A percentile compares a stretch with the other conserved stretches of the same genome.
Conservation (phyloP, 2,329 filamentous ascomycete species). For the Nigrograna mackinnonii region DNA sequence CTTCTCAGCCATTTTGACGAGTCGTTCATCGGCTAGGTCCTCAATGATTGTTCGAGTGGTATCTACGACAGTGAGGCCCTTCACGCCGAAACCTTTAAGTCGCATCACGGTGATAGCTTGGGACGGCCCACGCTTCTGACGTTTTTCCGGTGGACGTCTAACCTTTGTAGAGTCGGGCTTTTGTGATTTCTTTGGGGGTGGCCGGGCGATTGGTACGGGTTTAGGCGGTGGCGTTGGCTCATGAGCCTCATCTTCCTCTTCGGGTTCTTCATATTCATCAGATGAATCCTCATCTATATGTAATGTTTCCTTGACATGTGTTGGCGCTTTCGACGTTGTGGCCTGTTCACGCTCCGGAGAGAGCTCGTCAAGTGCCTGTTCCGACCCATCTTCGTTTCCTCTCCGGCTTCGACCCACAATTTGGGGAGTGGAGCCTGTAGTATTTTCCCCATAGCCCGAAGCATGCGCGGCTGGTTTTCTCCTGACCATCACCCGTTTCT, state of each 20-base stretch:
- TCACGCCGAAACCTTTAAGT: constrained; percentile 31
- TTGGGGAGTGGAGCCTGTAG: no score
- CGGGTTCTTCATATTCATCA: neutral
- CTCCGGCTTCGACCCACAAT: no score
- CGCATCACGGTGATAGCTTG: constrained; percentile 17
- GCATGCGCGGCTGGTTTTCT: no score
- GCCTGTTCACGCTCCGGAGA: no score
- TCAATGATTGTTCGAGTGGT: constrained; percentile 56
- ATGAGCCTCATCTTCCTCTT: constrained; percentile 9
- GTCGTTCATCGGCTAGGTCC: constrained; percentile 52
- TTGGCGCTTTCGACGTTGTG: no score
- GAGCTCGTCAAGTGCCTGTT: no score
- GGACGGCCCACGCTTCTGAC: constrained; percentile 20
- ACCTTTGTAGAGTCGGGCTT: constrained; percentile 1
- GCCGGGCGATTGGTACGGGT: constrained; percentile 3
- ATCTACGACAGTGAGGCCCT: constrained; percentile 11
- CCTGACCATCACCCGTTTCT: no score
- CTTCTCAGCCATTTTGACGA: constrained; percentile 45
- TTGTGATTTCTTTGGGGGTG: constrained; percentile 11
- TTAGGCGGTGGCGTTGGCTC: no score
- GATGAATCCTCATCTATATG: no score
- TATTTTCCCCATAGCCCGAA: no score
- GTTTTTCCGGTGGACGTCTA: constrained; percentile 32
- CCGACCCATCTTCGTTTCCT: no score
- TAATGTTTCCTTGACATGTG: no score